Evolutionary conservation across 2,329 filamentous ascomycete genomes (phyloP), one percentile per base, ranked within the genome.

Genomic region (Xylogone sp.): DNA sequence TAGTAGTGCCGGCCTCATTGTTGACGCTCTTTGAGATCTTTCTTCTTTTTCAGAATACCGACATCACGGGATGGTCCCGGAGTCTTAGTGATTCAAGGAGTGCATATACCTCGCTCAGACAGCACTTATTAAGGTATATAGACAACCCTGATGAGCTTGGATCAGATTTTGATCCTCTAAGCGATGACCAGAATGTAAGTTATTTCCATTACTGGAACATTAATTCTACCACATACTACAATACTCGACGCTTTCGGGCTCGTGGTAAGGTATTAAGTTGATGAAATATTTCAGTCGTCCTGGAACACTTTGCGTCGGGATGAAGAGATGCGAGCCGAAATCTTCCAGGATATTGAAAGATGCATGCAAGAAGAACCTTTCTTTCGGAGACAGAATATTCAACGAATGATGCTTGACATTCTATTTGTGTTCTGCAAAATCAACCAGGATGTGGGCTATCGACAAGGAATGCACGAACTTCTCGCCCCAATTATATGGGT

Each of bases 381-480:
- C 66, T 99, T 97, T 63, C 90, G 92, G 52, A 82, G 92, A 59
- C 81, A 86, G 12, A 73, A 78, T 13, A 89, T 88, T 1, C 94
- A 97, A 68, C 78, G 77, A 42, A 88, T 90, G 69, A 85, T 99
- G 61, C 73, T 95, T 27, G 89, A 99, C 65, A 84, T 97, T 27
- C 76, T 99, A 29, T 99, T 97, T 69, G 81, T 99, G 58, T 97
- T 92, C 71, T 94, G 91, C 72, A 97, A 96, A 69, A 79, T 95
- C 49, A 90, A 97, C 64, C 90, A 90, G 1, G 84, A 87, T 59
- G 79, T 90, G 49, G 90, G 83, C 18, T 99, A 99, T 67, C 84
- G 94, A n/a, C 94, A 99, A 72, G 94, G 94, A 10, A 99, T 99
- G 93, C 94, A 99, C 67, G 94, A 99, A 70, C 75, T 99, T 43